Evolutionary conservation across 2,329 filamentous ascomycete species (phyloP).

Genomic region (Macrophomina pseudophaseolina): DNA sequence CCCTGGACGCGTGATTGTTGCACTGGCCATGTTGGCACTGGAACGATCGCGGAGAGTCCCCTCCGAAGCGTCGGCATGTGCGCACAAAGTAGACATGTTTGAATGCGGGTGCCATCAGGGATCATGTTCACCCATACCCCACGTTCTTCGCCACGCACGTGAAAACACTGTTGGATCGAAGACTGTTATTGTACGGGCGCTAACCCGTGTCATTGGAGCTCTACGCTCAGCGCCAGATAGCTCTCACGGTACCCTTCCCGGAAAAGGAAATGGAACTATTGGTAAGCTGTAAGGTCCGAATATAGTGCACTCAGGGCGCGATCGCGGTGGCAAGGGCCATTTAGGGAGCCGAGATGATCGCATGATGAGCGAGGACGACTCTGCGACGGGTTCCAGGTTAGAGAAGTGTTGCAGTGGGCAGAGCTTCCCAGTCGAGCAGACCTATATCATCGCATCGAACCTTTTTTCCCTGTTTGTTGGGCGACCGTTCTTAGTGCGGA

Average conservation of each 20-base stretch:
- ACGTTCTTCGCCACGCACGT: too few relatives aligned
- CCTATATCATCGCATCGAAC: neutral
- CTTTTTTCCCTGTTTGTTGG: neutral
- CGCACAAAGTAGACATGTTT: too few relatives aligned
- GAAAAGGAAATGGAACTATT: neutral
- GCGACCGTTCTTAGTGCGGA: neutral
- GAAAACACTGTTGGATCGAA: too few relatives aligned
- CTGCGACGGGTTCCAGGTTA: constrained; percentile 10
- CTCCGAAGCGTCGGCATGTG: too few relatives aligned
- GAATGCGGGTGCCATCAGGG: too few relatives aligned
- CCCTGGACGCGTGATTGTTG: too few relatives aligned
- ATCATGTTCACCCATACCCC: too few relatives aligned
- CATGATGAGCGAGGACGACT: constrained; percentile 19
- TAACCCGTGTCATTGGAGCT: neutral
- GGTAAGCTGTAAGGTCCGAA: neutral
- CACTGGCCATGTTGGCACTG: too few relatives aligned
- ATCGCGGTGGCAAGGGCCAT: constrained; percentile 10
- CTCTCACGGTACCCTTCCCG: neutral
- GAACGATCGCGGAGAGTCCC: too few relatives aligned
- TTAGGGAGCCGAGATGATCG: neutral
- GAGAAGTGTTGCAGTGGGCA: neutral
- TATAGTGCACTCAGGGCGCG: neutral
- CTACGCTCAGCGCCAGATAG: neutral
- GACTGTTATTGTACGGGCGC: too few relatives aligned
- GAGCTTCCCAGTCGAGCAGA: neutral